Percentiles rank a stretch among this genome's conserved stretches.
phyloP scores from a whole-genome alignment of 1,284 basidiomycete genomes.

The Cronartium ribicola region DNA sequence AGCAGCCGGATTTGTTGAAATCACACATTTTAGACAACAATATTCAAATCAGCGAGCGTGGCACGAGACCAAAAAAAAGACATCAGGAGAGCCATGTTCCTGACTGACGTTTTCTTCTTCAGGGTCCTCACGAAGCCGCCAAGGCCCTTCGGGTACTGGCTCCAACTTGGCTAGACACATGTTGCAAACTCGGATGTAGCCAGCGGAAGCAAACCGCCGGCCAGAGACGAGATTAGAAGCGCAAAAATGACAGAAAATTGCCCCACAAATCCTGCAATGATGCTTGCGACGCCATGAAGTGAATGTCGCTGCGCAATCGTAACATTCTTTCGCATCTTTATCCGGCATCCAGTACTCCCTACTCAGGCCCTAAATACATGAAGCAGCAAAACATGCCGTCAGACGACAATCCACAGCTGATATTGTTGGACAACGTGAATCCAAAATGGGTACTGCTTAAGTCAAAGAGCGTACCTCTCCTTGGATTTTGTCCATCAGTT shows the following conservation, averaged over 20 bases:
- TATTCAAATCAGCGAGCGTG: no score
- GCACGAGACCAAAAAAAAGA: not conserved
- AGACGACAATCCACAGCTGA: not conserved
- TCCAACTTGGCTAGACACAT: slow-evolving; percentile 50
- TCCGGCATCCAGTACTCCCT: slow-evolving; percentile 97
- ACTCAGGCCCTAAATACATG: slow-evolving; percentile 61
- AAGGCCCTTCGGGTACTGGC: slow-evolving; percentile 19
- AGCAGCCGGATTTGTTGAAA: not conserved
- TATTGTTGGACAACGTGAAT: not conserved
- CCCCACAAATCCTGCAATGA: slow-evolving; percentile 84
- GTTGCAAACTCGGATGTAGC: slow-evolving; percentile 50
- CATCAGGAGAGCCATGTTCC: not conserved
- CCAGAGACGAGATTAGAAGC: slow-evolving; percentile 51
- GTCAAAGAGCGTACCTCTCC: slow-evolving; percentile 8
- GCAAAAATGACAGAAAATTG: slow-evolving; percentile 51
- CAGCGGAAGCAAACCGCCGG: slow-evolving; percentile 48
- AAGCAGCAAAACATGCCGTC: slow-evolving; percentile 40
- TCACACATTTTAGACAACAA: no score
- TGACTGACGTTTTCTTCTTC: slow-evolving; percentile 35
- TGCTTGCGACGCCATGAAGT: slow-evolving; percentile 89
- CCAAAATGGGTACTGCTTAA: not conserved
- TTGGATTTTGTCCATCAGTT: slow-evolving; percentile 22
- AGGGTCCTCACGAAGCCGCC: slow-evolving; percentile 20
- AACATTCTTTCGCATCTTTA: slow-evolving; percentile 89
- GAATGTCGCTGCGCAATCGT: slow-evolving; percentile 85